Evolutionary conservation across 345 rosid genomes (phyloP), one percentile per base, ranked within the genome.

Genomic region (Draba incana): DNA sequence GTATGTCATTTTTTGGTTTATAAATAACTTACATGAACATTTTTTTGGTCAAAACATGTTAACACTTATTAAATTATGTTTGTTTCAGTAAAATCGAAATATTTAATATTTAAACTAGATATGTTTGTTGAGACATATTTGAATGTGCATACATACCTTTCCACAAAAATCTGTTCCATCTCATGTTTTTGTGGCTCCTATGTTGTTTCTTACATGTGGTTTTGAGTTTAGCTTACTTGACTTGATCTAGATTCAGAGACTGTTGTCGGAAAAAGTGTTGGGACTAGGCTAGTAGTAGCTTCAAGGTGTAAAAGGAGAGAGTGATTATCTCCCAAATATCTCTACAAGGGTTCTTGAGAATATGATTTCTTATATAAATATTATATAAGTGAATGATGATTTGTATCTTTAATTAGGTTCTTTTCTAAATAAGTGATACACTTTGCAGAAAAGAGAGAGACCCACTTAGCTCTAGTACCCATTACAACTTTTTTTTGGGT

Each of bases 401-500:
- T 75, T 75, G 64, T 54, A 47, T 75, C 78, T 47, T 68, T 75
- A 68, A 55, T 62, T 75, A 61, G 74, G 69, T 68, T 75, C 65
- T 75, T 61, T 68, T 68, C 58, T 61, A 41, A 68, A 61, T 68
- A 68, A 75, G 74, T 68, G 74, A 75, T 68, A 75, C 65, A 62
- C 78, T 59, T 75, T 75, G 83, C 84, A 75, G 68, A 77, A 79
- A 82, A 77, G 81, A 78, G 68, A 74, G 81, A 75, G 88, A 81
- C 85, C 89, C 86, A 84, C 89, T 77, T 46, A 71, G 78, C 74
- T 73, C 73, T 74, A 76, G 75, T 70, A 76, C 69, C 74, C 74
- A 61, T 75, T 62, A 68, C 68, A 74, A 55, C 65, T 60, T 67
- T 55, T 10, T 23, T 66, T 80, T 79, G 58, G 80, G 70, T 57